Base-by-base conservation (phyloP, 2,329 filamentous ascomycete genomes). In the Colletotrichum sp. region DNA sequence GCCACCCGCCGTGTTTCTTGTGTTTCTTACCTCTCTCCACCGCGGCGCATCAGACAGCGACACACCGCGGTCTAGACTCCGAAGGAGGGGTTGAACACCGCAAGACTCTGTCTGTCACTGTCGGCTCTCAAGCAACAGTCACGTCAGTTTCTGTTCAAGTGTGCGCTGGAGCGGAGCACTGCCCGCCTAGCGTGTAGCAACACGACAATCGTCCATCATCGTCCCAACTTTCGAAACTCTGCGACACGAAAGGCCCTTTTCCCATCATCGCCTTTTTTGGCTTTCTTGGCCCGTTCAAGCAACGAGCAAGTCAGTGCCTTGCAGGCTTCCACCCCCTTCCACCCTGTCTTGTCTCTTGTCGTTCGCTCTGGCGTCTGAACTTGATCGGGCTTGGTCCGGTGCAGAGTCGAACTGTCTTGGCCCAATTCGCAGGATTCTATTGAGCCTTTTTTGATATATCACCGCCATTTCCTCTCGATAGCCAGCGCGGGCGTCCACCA, bases 161-260 rank as follows among this genome's bases (percentile, higher is more conserved):
- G 44, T 52, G 44, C 8, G 52, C 52, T 59, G 29, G 12, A 59
- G 44, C 44, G 44, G 44, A 36, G 49, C 30, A 44, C 52, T 61
- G 66, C 27, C 62, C 22, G 15, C 36, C 44, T 71, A 39, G 68
- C 61, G 68, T 62, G 49, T 75, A 62, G 68, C 72, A 61, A 44
- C 67, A 61, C 67, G 44, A 52, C 52, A 29, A 59, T 59, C 62
- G 36, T 27, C 55, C 34, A 72, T 64, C 69, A 67, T 72, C 72
- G 39, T 75, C 72, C 30, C 69, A 72, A 63, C 52, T 75, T 63
- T 72, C 39, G 72, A 72, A 75, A 75, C 69, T 63, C 69, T 68
- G 39, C 36, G 30, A 66, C 72, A 67, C 72, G 52, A 66, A 72
- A 36, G 59, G 68, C 55, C 62, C 29, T 44, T 75, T 44, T 49